Conservation (phyloP, 768 basidiomycete genomes). For the Tylopilus subfusipes region DNA sequence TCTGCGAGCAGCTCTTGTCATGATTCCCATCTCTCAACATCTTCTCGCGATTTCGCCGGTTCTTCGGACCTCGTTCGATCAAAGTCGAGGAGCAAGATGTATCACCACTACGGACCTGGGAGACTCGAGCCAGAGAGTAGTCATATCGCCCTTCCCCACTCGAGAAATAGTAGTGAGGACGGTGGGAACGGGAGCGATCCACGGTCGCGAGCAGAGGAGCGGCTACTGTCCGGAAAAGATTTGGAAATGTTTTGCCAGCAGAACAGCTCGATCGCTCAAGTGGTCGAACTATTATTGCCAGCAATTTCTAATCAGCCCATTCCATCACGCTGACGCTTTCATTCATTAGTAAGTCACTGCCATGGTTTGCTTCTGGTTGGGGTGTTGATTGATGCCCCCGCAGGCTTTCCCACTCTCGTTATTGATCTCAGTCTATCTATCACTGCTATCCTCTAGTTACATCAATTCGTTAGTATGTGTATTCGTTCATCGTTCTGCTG, state of each 20-base stretch:
- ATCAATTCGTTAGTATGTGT: conserved; percentile 28
- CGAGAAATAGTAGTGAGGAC: conserved; percentile 30
- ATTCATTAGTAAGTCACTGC: conserved; percentile 22
- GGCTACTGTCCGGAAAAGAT: conserved; percentile 77
- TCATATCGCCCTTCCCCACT: conserved; percentile 20
- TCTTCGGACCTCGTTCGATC: conserved; percentile 51
- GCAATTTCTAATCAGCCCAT: conserved; percentile 40
- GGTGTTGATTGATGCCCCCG: conserved; percentile 11
- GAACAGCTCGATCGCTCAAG: conserved; percentile 79
- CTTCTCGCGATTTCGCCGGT: conserved; percentile 23
- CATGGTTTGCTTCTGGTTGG: neutral
- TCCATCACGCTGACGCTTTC: conserved; percentile 19
- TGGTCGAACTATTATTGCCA: conserved; percentile 63
- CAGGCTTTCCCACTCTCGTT: conserved; percentile 20
- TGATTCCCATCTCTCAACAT: conserved; percentile 24
- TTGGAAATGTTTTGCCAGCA: conserved; percentile 82
- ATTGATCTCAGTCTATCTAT: conserved; percentile 26
- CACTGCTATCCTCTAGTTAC: conserved; percentile 23
- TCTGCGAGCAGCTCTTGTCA: conserved; percentile 13
- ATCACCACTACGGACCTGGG: conserved; percentile 60
- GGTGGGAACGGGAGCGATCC: conserved; percentile 30
- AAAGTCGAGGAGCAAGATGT: conserved; percentile 68
- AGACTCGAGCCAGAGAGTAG: conserved; percentile 56
- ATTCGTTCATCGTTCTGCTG: conserved; percentile 27
- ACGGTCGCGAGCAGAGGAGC: conserved; percentile 41